Percentiles rank a stretch among this genome's conserved stretches.
Evolutionary conservation across 345 rosid species (phyloP).

Genomic region (Syzygium grande): DNA sequence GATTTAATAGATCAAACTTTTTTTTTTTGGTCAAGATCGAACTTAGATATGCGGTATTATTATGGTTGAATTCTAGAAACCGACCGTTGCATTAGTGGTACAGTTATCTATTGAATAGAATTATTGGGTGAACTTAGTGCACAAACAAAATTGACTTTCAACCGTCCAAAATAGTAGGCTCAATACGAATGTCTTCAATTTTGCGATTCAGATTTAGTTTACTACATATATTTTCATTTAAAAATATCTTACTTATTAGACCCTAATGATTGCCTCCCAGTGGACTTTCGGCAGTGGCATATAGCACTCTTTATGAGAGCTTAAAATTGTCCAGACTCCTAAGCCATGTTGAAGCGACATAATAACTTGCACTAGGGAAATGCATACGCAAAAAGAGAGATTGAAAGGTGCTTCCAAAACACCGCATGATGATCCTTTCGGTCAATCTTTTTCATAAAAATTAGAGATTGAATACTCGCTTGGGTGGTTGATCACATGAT

Average conservation of each 20-base stretch:
- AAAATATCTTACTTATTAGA: neutral
- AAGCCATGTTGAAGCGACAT: no score
- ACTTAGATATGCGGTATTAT: neutral
- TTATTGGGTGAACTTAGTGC: neutral
- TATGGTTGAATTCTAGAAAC: neutral
- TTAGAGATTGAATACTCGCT: no score
- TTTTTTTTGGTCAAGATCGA: no score
- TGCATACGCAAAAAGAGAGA: no score
- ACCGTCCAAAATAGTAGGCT: no score
- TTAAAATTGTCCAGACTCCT: no score
- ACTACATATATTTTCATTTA: neutral
- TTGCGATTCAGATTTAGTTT: neutral
- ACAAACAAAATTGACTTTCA: neutral
- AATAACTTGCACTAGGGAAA: no score
- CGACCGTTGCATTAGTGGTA: neutral
- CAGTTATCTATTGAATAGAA: neutral
- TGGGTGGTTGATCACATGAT: no score
- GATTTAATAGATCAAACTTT: neutral
- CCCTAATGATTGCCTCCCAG: neutral
- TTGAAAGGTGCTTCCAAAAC: no score
- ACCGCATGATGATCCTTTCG: no score
- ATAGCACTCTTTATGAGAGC: neutral
- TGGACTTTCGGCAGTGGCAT: neutral
- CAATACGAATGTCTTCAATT: neutral
- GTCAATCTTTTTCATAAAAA: no score